Base-by-base conservation (phyloP, 106 monocot genomes). In the Triglochin maritima region DNA sequence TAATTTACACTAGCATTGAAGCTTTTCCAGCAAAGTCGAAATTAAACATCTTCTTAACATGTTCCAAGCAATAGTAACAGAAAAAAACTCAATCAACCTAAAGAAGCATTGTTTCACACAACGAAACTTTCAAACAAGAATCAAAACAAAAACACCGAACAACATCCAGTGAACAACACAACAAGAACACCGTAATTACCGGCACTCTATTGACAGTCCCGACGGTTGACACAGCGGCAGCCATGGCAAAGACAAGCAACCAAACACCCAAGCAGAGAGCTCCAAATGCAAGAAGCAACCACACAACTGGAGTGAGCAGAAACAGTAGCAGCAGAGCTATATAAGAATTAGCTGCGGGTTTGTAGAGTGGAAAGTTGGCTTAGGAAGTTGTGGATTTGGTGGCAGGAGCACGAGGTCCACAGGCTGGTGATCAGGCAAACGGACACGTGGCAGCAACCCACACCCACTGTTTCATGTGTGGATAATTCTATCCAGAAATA, bases 201-300 rank as follows among this genome's bases (percentile, higher is more conserved):
- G 86, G 86, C 3, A 72, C 71, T 53, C 77, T 63, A 74, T 74
- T 80, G 60, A 83, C 80, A 47, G 82, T 70, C 60, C 86, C 86
- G 5, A 86, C 51, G 64, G 79, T 80, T 3, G 83, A 83, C 59
- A 82, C 52, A 7, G 83, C 45, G 45, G 80, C n/a, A 12, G 86
- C 86, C 86, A 86, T 83, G 57, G 5, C 44, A 16, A 29, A 29
- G 29, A 29, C 29, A 29, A 29, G 29, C 29, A 45, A 62, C 17
- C 5, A 45, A 11, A 2, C 42, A 44, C 45, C 46, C 5, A 62
- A 9, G 29, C 29, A 29, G 1, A 29, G 29, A 29, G 3, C 47
- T 49, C 48, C 7, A 48, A 45, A 3, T 64, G 6, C n/a, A 44
- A 64, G 64, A 9, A 13, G 63, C 47, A 46, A n/a, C 63, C 12